These are phyloP conservation scores for Sugiyamaella neomexicana DNA, from an alignment of 1,139 yeast genomes.

Conservation along the genomic window DNA sequence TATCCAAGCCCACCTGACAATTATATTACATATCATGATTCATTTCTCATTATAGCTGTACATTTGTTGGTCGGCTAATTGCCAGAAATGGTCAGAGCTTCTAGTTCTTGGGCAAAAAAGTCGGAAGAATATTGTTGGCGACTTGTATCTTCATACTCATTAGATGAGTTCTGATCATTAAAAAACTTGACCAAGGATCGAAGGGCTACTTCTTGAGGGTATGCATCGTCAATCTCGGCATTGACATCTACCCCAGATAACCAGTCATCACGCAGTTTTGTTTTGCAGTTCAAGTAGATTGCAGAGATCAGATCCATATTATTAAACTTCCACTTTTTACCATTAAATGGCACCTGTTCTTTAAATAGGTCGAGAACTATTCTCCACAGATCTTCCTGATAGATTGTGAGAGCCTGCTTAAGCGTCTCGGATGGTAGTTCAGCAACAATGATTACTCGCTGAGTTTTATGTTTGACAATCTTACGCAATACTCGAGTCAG, in stretches of 20 bases:
- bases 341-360: constrained; percentile 84
- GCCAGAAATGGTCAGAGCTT: constrained; percentile 24
- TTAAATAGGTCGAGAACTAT: constrained; percentile 73
- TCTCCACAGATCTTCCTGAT: constrained; percentile 61
- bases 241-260: constrained; percentile 80
- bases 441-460: constrained; percentile 44
- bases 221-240: constrained; percentile 71
- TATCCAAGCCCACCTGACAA: not conserved
- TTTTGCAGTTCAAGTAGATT: constrained; percentile 72
- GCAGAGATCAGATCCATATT: constrained; percentile 93
- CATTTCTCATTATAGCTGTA: not conserved
- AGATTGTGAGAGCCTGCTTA: constrained; percentile 45
- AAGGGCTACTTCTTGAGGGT: constrained; percentile 83
- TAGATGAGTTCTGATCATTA: constrained; percentile 54
- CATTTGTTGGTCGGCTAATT: not conserved
- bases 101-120: constrained; percentile 47
- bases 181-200: constrained; percentile 79
- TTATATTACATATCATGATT: not conserved
- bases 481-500: constrained; percentile 40
- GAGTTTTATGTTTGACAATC: constrained; percentile 42
- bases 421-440: constrained; percentile 47
- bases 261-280: constrained; percentile 84
- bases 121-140: constrained; percentile 31
- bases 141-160: constrained; percentile 13
- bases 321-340: constrained; percentile 88